Evolutionary conservation across 345 rosid genomes (phyloP).

Genomic region (Euphorbia lathyris): DNA sequence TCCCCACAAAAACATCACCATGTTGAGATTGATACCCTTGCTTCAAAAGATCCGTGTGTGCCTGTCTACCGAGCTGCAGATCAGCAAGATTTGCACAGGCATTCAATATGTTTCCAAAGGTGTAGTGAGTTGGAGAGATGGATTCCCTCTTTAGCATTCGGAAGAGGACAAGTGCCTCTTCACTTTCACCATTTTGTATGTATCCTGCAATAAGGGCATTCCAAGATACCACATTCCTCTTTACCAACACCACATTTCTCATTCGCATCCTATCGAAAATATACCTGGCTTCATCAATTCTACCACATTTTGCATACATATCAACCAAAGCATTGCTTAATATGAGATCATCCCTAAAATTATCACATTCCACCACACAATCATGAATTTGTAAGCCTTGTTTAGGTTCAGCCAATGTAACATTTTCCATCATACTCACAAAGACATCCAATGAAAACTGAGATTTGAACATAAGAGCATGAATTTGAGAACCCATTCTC

Average conservation of each 20-base stretch:
- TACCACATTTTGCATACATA: conserved; percentile 23
- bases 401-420: conserved; percentile 50
- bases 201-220: conserved; percentile 92
- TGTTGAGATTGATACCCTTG: conserved; percentile 68
- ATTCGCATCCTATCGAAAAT: conserved; percentile 65
- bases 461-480: conserved; percentile 57
- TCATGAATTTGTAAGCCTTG: conserved; percentile 72
- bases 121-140: conserved; percentile 72
- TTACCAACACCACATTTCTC: conserved; percentile 63
- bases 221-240: conserved; percentile 81
- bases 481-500: conserved; percentile 59
- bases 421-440: conserved; percentile 48
- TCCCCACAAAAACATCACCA: conserved; percentile 76
- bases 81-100: conserved; percentile 89
- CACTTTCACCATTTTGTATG: conserved; percentile 76
- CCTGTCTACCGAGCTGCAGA: conserved; percentile 77
- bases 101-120: conserved; percentile 80
- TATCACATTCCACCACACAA: conserved; percentile 45
- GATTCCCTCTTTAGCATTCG: conserved; percentile 65
- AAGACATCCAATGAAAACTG: conserved; percentile 44
- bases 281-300: conserved; percentile 49
- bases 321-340: conserved; percentile 48
- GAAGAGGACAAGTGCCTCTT: conserved; percentile 68
- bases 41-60: conserved; percentile 80
- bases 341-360: conserved; percentile 61